These are phyloP conservation scores for Metschnikowia reukaufii DNA, from an alignment of 805 yeast species.

Conservation along the genomic window DNA sequence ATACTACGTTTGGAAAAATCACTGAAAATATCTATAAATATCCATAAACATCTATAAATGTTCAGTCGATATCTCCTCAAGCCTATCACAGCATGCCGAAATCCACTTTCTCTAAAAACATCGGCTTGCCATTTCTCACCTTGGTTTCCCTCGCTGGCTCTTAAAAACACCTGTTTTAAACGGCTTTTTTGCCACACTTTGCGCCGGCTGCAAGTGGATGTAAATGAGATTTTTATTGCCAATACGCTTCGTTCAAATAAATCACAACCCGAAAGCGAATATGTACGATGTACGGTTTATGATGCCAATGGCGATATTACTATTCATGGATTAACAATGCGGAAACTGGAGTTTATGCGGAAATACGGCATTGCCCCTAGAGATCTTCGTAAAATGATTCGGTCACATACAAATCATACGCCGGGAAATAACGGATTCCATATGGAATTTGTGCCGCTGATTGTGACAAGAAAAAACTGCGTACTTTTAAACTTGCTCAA, in stretches of 20 bases:
- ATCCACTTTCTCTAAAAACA: background rate
- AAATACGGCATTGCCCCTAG: slow-evolving; percentile 52
- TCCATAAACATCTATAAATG: too few species aligned
- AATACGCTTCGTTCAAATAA: slow-evolving; percentile 20
- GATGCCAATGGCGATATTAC: slow-evolving; percentile 45
- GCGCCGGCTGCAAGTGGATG: background rate
- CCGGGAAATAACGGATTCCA: slow-evolving; percentile 23
- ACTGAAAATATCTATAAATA: too few species aligned
- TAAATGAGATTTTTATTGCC: slow-evolving; percentile 19
- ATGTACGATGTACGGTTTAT: slow-evolving; percentile 50
- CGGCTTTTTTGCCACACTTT: slow-evolving; percentile 2
- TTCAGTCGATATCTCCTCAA: background rate
- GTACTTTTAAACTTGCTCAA: slow-evolving; percentile 50
- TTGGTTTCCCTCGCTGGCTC: background rate
- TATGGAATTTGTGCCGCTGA: slow-evolving; percentile 57
- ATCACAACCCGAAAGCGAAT: slow-evolving; percentile 30
- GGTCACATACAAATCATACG: slow-evolving; percentile 20
- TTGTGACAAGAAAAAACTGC: slow-evolving; percentile 47
- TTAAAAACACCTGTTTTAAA: background rate
- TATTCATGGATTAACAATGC: slow-evolving; percentile 46
- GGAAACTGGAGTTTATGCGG: slow-evolving; percentile 43
- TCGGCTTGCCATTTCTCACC: background rate
- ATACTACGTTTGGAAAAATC: too few species aligned
- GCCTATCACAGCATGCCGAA: background rate
- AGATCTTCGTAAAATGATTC: slow-evolving; percentile 55